Percentiles rank a stretch among this genome's conserved stretches.
Evolutionary conservation across 345 rosid genomes (phyloP).

Genomic region (Gynandropsis gynandra): DNA sequence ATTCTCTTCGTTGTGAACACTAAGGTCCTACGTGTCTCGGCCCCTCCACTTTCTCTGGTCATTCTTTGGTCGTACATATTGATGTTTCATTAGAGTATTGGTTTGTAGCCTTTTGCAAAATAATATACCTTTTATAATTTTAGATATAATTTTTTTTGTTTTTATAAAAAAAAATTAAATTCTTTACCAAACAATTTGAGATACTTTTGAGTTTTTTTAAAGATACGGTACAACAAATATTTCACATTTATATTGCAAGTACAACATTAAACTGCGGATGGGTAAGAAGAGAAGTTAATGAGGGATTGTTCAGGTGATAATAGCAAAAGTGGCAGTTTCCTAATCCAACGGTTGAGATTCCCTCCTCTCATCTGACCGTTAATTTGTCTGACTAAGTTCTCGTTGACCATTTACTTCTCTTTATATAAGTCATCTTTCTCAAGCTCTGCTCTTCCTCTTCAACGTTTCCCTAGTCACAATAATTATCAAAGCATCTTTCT

Average conservation of each 20-base stretch:
- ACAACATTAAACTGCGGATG: not conserved
- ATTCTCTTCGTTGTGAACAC: too few species aligned
- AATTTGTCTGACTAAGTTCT: not conserved
- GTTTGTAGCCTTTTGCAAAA: too few species aligned
- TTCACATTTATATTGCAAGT: not conserved
- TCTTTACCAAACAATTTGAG: too few species aligned
- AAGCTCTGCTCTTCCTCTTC: conserved; percentile 15
- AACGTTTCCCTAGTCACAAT: not conserved
- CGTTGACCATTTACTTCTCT: conserved; percentile 1
- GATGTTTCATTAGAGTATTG: too few species aligned
- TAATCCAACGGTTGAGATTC: conserved; percentile 21
- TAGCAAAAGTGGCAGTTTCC: conserved; percentile 1
- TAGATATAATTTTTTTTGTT: too few species aligned
- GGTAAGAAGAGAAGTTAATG: not conserved
- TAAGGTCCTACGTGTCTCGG: too few species aligned
- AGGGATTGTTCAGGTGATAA: conserved; percentile 1
- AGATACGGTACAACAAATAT: too few species aligned
- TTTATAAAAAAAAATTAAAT: too few species aligned
- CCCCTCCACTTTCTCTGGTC: too few species aligned
- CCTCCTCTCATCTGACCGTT: conserved; percentile 22
- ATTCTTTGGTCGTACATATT: too few species aligned
- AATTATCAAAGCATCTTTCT: not conserved
- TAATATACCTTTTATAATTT: too few species aligned
- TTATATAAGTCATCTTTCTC: conserved; percentile 8
- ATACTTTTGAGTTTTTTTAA: too few species aligned